Evolutionary conservation across 179 eudicot species (phyloP), one percentile per base, ranked within the genome.

Genomic region (Silene vulgaris): DNA sequence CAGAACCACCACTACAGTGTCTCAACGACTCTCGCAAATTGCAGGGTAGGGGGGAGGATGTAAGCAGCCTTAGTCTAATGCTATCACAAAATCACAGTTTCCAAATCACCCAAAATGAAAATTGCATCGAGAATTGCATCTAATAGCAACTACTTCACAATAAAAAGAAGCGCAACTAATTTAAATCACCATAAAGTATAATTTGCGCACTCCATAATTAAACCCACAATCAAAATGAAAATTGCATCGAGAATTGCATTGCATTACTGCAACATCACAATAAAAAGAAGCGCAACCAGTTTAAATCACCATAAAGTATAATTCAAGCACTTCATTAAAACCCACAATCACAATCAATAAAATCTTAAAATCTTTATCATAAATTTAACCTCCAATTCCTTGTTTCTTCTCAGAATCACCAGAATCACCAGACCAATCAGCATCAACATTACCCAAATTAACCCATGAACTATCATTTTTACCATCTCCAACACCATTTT

Each of bases 381-480:
- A 78, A 62, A 14, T 32, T 50, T 20, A 35, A 93, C 98, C 97
- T 83, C 76, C 82, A 79, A 83, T 79, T 66, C 87, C 86, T 50
- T 75, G 75, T 56, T 87, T 85, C 52, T 82, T 77, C 59, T 74
- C 73, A 52, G 88, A 73, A 69, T 83, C 83, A 48, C 73, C 85
- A 65, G 78, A 80, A 66, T 82, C 85, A 35, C 82, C 90, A 57
- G 81, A 82, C 97, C 97, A 92, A 21, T 91, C 97, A 54, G 32
- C 30, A 63, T 88, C 90, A 54, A 54, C 80, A 32, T 76, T 74
- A 35, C 72, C 85, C 65, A 76, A 63, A 77, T 64, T 74, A 45
- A 26, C 80, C 89, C 86, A 83, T 0, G 75, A 72, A 57, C 12
- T 8, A 52, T 35, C 61, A 14, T 59, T 14, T 17, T 3, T 19